Evolutionary conservation across 345 rosid genomes (phyloP), one percentile per base, ranked within the genome.

Genomic region (Eucalyptus guilfoylei): DNA sequence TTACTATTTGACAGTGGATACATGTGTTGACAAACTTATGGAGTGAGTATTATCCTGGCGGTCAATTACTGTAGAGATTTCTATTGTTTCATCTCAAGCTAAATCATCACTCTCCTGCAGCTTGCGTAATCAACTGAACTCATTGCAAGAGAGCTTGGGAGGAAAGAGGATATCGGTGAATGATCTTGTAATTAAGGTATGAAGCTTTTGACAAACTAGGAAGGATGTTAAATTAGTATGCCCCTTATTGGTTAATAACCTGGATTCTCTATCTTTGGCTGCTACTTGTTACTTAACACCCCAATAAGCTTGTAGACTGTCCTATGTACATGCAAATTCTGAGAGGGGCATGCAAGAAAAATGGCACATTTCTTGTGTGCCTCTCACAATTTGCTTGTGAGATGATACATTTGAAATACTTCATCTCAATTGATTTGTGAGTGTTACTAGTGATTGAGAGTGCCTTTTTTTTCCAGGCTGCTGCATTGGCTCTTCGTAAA

Each of bases 161-260:
- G 99, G 99, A 69, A 98, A 94, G 94, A 94, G 97, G 87, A 93
- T 98, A 91, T 98, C 99, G 24, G 89, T 98, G 86, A 98, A 98
- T 92, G 99, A 98, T 92, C 99, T 97, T 91, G 99, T 98, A 52
- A 97, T 98, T 89, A 98, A 98, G 99, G 99, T 98, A 95, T 85
- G 32, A 30, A 55, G 49, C 40, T 55, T 32, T 69, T 87, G 50
- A 62, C 44, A 52, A 47, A 37, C n/a, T 45, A 69, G 86, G 87
- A 88, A 80, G 80, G 11, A 55, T 80, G 34, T 52, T 34, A 88
- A 11, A 49, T n/a, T 24, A 34, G 28, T 44, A n/a, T 54, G 47
- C 34, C 60, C 2, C 28, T 47, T 76, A 4, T 67, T 48, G 76
- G 30, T 30, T 64, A 40, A 49, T 47, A 45, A 9, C 49, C 37